Base-by-base conservation (phyloP, 2,329 filamentous ascomycete genomes). In the Endoconidiophora laricicola region DNA sequence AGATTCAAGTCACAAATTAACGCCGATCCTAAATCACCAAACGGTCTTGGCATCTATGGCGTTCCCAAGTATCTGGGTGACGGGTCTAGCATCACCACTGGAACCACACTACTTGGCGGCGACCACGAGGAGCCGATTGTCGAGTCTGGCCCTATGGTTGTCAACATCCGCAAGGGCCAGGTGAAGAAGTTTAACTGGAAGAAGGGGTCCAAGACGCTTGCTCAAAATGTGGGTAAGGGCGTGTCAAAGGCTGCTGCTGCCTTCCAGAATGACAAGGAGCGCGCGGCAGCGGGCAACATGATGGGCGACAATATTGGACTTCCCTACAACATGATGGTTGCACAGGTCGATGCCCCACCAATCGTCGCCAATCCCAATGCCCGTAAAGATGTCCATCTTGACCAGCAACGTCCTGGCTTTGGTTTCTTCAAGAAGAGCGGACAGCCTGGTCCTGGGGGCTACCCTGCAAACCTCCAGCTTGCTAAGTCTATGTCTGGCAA, bases 171-270 rank as follows among this genome's bases (percentile, higher is more conserved):
- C 58, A 96, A 95, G 67, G 87, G 84, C 26, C 87, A 94, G 61
- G 79, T 83, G 49, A 94, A 87, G 69, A 96, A 95, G 64, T 95
- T 95, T 67, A 94, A 94, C 67, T 96, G 91, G 88, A 94, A 95
- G 73, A 94, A 93, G 70, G 87, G 87, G 38, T 86, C 86, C 38
- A 90, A 94, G 66, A 88, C 85, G 50, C 81, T 96, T 58, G 88
- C 88, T 24, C 94, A 95, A 65, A 90, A 88, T 60, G 84, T 96
- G 47, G 83, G 84, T 54, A 95, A 95, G 69, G 87, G 88, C 48
- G 79, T 96, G 63, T 94, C 94, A 65, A 85, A 87, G 49, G 88
- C 88, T 4, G 93, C 95, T 53, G 82, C 81, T 46, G 82, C 81
- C 49, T 79, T 74, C 70, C 75, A 73, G 61, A 72, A 66, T 61